Evolutionary conservation across 768 basidiomycete species (phyloP).

Genomic region (Tricholomella constricta): DNA sequence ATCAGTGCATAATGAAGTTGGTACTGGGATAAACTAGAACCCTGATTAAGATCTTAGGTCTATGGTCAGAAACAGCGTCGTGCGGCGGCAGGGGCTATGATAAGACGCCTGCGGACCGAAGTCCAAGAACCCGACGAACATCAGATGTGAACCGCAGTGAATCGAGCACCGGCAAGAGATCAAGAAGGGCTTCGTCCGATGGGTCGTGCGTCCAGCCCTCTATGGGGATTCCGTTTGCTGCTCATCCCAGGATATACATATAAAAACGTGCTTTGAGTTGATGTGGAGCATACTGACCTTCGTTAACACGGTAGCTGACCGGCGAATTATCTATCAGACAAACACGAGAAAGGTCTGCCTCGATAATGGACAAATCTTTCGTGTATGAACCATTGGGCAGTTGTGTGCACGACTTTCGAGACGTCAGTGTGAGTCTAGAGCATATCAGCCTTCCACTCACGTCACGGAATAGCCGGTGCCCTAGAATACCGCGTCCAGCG

Average conservation of each 20-base stretch:
- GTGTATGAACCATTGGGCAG: slow-evolving; percentile 92
- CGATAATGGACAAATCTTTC: slow-evolving; percentile 88
- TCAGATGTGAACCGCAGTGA: slow-evolving; percentile 95
- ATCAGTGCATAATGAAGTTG: slow-evolving; percentile 31
- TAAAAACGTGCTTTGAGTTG: neutral
- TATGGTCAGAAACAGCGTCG: slow-evolving; percentile 14
- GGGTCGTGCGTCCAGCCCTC: slow-evolving; percentile 99
- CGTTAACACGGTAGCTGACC: slow-evolving; percentile 86
- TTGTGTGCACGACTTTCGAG: slow-evolving; percentile 81
- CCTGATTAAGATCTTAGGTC: slow-evolving; percentile 27
- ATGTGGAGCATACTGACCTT: slow-evolving; percentile 57
- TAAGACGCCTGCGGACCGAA: slow-evolving; percentile 46
- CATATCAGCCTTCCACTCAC: slow-evolving; percentile 45
- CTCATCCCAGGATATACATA: slow-evolving; percentile 5
- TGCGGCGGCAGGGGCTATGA: slow-evolving; percentile 26
- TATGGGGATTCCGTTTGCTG: slow-evolving; percentile 98
- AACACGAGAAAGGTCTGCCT: slow-evolving; percentile 87
- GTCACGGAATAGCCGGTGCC: slow-evolving; percentile 89
- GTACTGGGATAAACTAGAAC: slow-evolving; percentile 25
- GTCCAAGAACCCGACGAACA: slow-evolving; percentile 87
- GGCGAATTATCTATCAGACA: slow-evolving; percentile 98
- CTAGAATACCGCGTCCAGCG: slow-evolving; percentile 88
- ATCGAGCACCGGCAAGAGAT: slow-evolving; percentile 93
- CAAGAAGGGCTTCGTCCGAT: slow-evolving; percentile 93
- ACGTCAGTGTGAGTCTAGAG: slow-evolving; percentile 1